These are phyloP conservation scores for Corylus avellana DNA, from an alignment of 306 rosid species.

Conservation along the genomic window DNA sequence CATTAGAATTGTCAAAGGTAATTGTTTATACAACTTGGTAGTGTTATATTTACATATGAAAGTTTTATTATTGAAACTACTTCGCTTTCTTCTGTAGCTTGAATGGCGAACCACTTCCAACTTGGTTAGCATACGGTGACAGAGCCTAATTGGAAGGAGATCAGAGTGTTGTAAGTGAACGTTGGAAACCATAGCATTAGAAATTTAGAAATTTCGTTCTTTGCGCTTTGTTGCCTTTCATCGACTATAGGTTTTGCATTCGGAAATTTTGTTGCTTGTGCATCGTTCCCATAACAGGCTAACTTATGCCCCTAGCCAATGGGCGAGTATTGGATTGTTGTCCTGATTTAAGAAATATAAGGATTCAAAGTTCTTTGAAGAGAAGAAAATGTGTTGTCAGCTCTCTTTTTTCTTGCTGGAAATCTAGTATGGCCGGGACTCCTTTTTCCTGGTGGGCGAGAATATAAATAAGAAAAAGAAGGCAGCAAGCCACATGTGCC, in stretches of 20 bases:
- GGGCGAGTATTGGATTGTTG: not conserved
- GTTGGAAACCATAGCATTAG: not conserved
- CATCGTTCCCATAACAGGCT: constrained; percentile 1
- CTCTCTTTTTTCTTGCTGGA: not conserved
- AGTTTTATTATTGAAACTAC: not conserved
- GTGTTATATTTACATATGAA: not conserved
- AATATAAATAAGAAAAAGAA: not conserved
- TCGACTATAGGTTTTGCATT: constrained; percentile 23
- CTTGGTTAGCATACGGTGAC: constrained; percentile 32
- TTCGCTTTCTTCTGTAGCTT: constrained; percentile 10
- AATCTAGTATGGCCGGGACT: not conserved
- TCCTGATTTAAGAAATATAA: constrained; percentile 9
- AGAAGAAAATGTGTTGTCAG: not conserved
- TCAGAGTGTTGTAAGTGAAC: constrained; percentile 11
- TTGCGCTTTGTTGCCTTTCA: constrained; percentile 17
- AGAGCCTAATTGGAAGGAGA: constrained; percentile 33
- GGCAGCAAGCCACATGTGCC: not conserved
- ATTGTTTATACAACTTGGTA: constrained; percentile 5
- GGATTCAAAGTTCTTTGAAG: constrained; percentile 7
- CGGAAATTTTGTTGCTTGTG: constrained; percentile 39
- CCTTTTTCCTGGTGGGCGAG: not conserved
- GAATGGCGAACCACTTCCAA: constrained; percentile 12
- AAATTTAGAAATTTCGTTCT: constrained; percentile 20
- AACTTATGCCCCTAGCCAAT: constrained; percentile 4
- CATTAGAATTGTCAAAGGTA: constrained; percentile 44